phyloP scores from a whole-genome alignment of 2,329 filamentous ascomycete species.

The Byssoonygena ceratinophila region DNA sequence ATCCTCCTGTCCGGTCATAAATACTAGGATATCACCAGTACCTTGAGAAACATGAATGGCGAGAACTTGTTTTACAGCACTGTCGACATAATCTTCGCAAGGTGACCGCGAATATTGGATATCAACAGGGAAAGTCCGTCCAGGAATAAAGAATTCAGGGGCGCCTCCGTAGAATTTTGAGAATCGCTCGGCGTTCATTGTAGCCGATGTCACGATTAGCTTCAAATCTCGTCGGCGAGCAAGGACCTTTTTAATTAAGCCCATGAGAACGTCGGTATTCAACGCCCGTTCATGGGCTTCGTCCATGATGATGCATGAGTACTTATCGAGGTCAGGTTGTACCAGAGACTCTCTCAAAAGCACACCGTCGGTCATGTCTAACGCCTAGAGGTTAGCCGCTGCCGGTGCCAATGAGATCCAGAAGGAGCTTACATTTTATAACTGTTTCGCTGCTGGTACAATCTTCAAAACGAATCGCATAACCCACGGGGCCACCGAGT shows the following conservation, averaged over 20 bases:
- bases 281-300: conserved; percentile 94
- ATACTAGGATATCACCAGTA: conserved; percentile 85
- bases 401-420: conserved; percentile 11
- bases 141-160: conserved; percentile 92
- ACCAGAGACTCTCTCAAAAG: conserved; percentile 85
- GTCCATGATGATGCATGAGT: conserved; percentile 99
- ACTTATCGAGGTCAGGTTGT: conserved; percentile 85
- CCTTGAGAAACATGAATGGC: conserved; percentile 95
- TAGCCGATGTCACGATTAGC: conserved; percentile 93
- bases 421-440: conserved; percentile 59
- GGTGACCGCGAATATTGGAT: conserved; percentile 91
- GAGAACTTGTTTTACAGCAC: conserved; percentile 88
- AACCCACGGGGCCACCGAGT: conserved; percentile 78
- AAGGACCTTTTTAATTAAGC: conserved; percentile 92
- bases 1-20: conserved; percentile 99
- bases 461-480: conserved; percentile 96
- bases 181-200: conserved; percentile 95
- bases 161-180: conserved; percentile 93
- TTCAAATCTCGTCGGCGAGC: conserved; percentile 83
- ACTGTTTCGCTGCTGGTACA: conserved; percentile 90
- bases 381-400: conserved; percentile 13
- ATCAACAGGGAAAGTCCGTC: conserved; percentile 92
- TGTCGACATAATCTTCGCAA: conserved; percentile 95
- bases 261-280: conserved; percentile 96
- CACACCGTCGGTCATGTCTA: conserved; percentile 91